Base-by-base conservation (phyloP, 305 asterid species). In the Solanum hybrid region DNA sequence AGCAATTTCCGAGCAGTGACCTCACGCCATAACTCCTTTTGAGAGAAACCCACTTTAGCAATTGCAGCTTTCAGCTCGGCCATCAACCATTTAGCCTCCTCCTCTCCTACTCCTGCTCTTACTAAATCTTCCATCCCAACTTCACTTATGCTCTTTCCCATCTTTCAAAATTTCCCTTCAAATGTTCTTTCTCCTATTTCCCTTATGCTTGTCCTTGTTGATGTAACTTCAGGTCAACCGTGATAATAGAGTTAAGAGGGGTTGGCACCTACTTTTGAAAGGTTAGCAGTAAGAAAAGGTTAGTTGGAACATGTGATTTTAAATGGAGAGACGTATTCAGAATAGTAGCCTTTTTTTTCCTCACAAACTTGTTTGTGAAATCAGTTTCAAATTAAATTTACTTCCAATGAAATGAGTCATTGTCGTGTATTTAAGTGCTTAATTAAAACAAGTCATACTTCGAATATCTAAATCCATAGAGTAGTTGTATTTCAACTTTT, bases 71-170 rank as follows among this genome's bases (percentile, higher is more conserved):
- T 92, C 29, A 97, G 93, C 86, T 93, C 85, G 72, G 71, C 71
- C 36, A 91, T 90, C n/a, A 97, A 92, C 86, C 91, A 90, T 64
- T 85, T 91, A 32, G 98, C 98, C 88, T 94, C 98, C 31, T 92
- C 91, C 40, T 91, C 10, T n/a, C 90, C 26, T 36, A 95, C 75
- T 69, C 98, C 98, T 77, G 94, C 92, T 89, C 90, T 86, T 71
- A 94, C 92, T 91, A 96, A 89, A 89, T 95, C 97, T 66, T 93
- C 92, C 79, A 92, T 91, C 51, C 94, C 93, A 77, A 95, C 91
- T 85, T 93, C 95, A 24, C 81, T 86, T 56, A 92, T 91, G 92
- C 88, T 94, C 95, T 91, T 93, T 97, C 56, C 73, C 86, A 20
- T 81, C 29, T 40, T 46, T 22, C 51, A 11, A 24, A 24, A 22